Evolutionary conservation across 1,284 basidiomycete species (phyloP), one percentile per base, ranked within the genome.

Genomic region (Rhizoctonia solani): DNA sequence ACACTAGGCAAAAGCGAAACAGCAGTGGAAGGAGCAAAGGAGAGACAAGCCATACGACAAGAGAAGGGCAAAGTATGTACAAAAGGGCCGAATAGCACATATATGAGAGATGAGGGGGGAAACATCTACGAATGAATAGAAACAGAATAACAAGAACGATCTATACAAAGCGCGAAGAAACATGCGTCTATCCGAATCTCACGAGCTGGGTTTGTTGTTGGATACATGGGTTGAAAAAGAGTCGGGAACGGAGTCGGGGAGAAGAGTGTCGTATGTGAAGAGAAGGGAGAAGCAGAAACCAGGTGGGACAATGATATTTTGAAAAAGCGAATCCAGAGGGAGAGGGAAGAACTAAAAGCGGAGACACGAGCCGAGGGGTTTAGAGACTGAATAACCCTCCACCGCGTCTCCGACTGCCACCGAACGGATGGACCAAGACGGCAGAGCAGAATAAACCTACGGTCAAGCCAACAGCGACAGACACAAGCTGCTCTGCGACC

Each of bases 361-460:
- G n/a, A n/a, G n/a, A n/a, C n/a, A n/a, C n/a, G n/a, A n/a, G 8
- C 27, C 52, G 21, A 27, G 14, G 29, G 8, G n/a, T n/a, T 79
- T 49, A 72, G 19, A 72, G 63, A 66, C 69, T 71, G 49, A 72
- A 71, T 11, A 72, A 41, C 6, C 67, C 71, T 19, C 75, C 73
- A 56, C 78, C 78, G 54, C 78, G 72, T 46, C 77, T 71, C n/a
- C 77, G 71, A 21, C 76, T 76, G 23, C 79, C 78, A 32, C 80
- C 80, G 54, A 81, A 76, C 11, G 80, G 79, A 75, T 81, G 77
- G 23, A 78, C 79, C n/a, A 79, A 72, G 34, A 80, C 79, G 5
- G 81, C 80, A 19, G 77, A 75, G 25, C 79, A 76, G 73, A 82
- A 83, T 4, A 93, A 79, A 6, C 91, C 92, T 69, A 94, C 89